Percentiles rank a stretch among this genome's conserved stretches.
These are phyloP conservation scores for Fulvia fulva DNA, from an alignment of 2,329 filamentous ascomycete species.

Conservation along the genomic window DNA sequence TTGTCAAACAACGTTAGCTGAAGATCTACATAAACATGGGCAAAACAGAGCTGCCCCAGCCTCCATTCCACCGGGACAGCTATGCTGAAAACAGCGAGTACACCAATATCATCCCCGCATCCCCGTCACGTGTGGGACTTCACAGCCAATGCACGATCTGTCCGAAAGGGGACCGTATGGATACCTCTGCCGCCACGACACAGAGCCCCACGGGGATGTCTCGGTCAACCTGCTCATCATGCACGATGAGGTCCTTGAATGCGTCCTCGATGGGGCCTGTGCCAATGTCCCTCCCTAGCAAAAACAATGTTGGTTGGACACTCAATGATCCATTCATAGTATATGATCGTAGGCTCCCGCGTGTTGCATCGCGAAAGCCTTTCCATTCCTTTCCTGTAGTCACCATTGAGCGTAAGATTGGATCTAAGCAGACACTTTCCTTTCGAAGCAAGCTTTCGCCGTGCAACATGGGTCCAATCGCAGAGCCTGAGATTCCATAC, in stretches of 20 bases:
- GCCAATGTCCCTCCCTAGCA: background rate
- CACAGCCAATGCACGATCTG: background rate
- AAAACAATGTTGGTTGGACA: background rate
- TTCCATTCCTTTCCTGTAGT: background rate
- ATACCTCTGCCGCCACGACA: background rate
- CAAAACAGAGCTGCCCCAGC: background rate
- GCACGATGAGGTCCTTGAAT: background rate
- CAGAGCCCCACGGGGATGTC: background rate
- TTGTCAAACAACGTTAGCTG: background rate
- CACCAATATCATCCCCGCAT: background rate
- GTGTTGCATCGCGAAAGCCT: background rate
- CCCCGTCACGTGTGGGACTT: slow-evolving; percentile 1
- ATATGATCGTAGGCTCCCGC: slow-evolving; percentile 9
- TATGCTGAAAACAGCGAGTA: background rate
- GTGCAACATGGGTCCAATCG: slow-evolving; percentile 27
- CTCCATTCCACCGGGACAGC: background rate
- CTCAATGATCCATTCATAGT: slow-evolving; percentile 1
- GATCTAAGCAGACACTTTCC: slow-evolving; percentile 6
- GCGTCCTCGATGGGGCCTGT: background rate
- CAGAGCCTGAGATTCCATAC: slow-evolving; percentile 24
- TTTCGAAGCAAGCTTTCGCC: slow-evolving; percentile 14
- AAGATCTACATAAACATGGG: background rate
- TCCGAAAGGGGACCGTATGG: background rate
- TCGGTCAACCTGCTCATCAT: background rate
- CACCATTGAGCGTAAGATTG: slow-evolving; percentile 18